Evolutionary conservation across 176 grass and related monocot genomes (phyloP).

Genomic region (Poa annua): DNA sequence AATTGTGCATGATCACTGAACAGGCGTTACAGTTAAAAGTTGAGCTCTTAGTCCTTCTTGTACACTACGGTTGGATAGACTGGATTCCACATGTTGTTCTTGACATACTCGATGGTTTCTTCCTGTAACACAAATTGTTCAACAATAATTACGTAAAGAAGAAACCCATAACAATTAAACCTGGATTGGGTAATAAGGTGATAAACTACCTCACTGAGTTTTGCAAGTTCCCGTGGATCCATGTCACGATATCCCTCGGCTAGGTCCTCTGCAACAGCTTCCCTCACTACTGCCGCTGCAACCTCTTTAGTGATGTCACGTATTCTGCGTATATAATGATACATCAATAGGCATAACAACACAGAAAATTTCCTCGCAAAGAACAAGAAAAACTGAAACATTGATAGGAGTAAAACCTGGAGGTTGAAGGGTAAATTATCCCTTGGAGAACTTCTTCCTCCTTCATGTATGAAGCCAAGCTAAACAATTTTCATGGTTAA

Average conservation of each 20-base stretch:
- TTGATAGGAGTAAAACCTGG: slow-evolving; percentile 54
- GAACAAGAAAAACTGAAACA: slow-evolving; percentile 24
- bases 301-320: slow-evolving; percentile 96
- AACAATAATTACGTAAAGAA: slow-evolving; percentile 15
- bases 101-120: slow-evolving; percentile 77
- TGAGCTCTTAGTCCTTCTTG: slow-evolving; percentile 68
- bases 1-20: slow-evolving; percentile 24
- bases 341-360: not conserved
- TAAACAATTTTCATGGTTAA: slow-evolving; percentile 40
- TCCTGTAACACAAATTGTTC: slow-evolving; percentile 56
- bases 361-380: not conserved
- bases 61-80: slow-evolving; percentile 91
- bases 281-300: slow-evolving; percentile 84
- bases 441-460: slow-evolving; percentile 87
- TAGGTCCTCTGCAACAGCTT: slow-evolving; percentile 92
- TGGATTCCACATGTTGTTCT: slow-evolving; percentile 94
- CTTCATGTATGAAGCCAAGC: slow-evolving; percentile 96
- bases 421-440: slow-evolving; percentile 93
- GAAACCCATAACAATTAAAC: slow-evolving; percentile 29
- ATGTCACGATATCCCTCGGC: slow-evolving; percentile 93
- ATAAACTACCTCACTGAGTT: slow-evolving; percentile 74
- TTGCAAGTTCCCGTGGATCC: slow-evolving; percentile 88
- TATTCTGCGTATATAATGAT: slow-evolving; percentile 64
- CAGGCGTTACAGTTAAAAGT: not conserved
- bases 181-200: slow-evolving; percentile 21